These are phyloP conservation scores for Musa itinerans DNA, from an alignment of 176 grass and related monocot species.

Conservation along the genomic window DNA sequence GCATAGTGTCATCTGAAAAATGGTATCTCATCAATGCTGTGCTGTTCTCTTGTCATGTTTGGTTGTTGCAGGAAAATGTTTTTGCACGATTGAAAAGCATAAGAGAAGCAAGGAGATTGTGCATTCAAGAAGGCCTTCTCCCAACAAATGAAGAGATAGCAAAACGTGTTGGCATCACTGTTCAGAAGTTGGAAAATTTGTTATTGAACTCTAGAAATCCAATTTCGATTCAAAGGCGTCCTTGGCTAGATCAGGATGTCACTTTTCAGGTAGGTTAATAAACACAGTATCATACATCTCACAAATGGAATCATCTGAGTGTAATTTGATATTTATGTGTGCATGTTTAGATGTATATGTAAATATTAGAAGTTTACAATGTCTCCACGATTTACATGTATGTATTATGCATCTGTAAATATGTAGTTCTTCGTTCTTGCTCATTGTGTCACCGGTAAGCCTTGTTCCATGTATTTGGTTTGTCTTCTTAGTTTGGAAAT, in stretches of 20 bases:
- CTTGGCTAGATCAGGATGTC: constrained; percentile 48
- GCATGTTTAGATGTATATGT: neutral
- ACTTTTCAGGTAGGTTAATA: constrained; percentile 48
- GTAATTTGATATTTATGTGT: neutral
- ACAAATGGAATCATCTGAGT: neutral
- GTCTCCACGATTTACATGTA: too few relatives aligned
- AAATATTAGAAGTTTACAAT: neutral
- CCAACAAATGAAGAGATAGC: constrained; percentile 59
- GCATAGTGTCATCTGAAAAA: neutral
- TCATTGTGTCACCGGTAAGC: neutral
- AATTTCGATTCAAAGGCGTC: constrained; percentile 46
- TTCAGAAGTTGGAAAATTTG: constrained; percentile 54
- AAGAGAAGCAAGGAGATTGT: constrained; percentile 47
- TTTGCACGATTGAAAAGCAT: constrained; percentile 60
- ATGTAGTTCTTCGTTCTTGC: too few relatives aligned
- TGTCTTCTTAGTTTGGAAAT: neutral
- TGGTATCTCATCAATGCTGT: neutral
- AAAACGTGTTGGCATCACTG: constrained; percentile 51
- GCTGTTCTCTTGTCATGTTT: neutral
- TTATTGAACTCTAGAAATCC: constrained; percentile 50
- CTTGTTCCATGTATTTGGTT: neutral
- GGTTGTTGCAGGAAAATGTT: constrained; percentile 47
- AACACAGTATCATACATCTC: neutral
- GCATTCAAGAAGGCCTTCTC: constrained; percentile 53
- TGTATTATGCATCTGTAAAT: too few relatives aligned